Percentiles rank a stretch among this genome's conserved stretches.
Evolutionary conservation across 306 rosid genomes (phyloP).

Genomic region (Vicia faba): DNA sequence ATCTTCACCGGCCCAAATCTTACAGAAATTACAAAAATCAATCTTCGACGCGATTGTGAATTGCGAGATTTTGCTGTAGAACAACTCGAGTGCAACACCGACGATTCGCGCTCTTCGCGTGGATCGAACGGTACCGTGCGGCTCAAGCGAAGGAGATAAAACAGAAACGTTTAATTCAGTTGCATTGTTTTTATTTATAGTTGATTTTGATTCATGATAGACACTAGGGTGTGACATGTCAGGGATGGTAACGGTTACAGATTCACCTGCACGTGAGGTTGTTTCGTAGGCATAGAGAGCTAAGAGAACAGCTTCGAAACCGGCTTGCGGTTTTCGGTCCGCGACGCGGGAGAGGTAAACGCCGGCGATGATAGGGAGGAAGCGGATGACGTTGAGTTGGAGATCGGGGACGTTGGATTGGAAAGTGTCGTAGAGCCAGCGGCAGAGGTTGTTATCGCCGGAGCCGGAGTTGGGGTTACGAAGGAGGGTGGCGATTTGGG

Average conservation of each 20-base stretch:
- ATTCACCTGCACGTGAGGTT: conserved; percentile 54
- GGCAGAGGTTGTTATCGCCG: conserved; percentile 74
- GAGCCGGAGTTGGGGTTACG: conserved; percentile 66
- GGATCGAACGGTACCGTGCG: conserved; percentile 68
- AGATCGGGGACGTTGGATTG: conserved; percentile 58
- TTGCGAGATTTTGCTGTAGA: conserved; percentile 45
- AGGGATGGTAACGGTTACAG: conserved; percentile 57
- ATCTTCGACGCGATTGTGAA: conserved; percentile 55
- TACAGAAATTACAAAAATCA: conserved; percentile 66
- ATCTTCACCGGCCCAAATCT: conserved; percentile 62
- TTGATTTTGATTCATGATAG: conserved; percentile 58
- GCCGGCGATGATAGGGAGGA: conserved; percentile 64
- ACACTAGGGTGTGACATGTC: conserved; percentile 60
- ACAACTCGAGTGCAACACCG: conserved; percentile 63
- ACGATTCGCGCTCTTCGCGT: conserved; percentile 68
- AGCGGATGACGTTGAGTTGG: conserved; percentile 71
- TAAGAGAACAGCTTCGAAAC: conserved; percentile 77
- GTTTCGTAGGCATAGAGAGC: conserved; percentile 77
- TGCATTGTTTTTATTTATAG: conserved; percentile 39
- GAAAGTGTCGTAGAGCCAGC: conserved; percentile 90
- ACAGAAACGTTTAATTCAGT: conserved; percentile 46
- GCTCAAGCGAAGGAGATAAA: conserved; percentile 58
- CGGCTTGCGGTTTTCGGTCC: conserved; percentile 59
- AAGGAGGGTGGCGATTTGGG: conserved; percentile 63
- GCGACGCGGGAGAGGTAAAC: conserved; percentile 65